These are phyloP conservation scores for Kalaharituber pfeilii DNA, from an alignment of 2,329 filamentous ascomycete genomes.

Conservation along the genomic window DNA sequence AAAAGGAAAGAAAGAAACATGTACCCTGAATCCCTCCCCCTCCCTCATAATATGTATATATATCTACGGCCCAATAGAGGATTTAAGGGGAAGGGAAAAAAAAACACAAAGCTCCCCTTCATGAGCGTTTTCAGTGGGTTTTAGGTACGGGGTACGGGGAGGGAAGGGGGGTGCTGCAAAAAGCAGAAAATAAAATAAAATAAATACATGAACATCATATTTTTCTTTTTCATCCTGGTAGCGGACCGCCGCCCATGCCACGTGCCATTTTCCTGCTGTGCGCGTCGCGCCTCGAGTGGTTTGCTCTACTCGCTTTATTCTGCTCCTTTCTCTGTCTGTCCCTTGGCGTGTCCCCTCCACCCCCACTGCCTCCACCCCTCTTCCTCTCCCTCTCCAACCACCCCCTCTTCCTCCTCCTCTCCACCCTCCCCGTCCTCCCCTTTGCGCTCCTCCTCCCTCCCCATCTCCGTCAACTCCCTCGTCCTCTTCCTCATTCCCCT, in stretches of 20 bases:
- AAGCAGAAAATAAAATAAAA: neutral
- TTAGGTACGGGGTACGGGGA: neutral
- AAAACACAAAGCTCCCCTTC: no score
- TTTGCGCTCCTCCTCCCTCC: constrained; percentile 25
- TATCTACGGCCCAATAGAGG: no score
- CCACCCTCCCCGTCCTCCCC: constrained; percentile 27
- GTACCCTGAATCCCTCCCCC: neutral
- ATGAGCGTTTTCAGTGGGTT: neutral
- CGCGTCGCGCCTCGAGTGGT: constrained; percentile 67
- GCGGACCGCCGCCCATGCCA: constrained; percentile 21
- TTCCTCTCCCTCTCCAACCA: constrained; percentile 31
- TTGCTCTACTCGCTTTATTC: constrained; percentile 63
- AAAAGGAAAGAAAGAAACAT: no score
- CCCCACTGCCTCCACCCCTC: constrained; percentile 41
- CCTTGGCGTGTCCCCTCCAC: constrained; percentile 44
- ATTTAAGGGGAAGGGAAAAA: no score
- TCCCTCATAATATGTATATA: neutral
- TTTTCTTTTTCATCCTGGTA: neutral
- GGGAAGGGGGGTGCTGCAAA: neutral
- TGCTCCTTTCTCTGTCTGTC: constrained; percentile 64
- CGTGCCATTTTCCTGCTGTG: constrained; percentile 48
- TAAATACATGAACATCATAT: neutral
- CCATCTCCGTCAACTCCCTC: constrained; percentile 5
- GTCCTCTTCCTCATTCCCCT: constrained; percentile 37
- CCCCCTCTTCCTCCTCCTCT: constrained; percentile 35